Evolutionary conservation across 352 stramenopile genomes (phyloP), one percentile per base, ranked within the genome.

Genomic region (Phytophthora rubi): DNA sequence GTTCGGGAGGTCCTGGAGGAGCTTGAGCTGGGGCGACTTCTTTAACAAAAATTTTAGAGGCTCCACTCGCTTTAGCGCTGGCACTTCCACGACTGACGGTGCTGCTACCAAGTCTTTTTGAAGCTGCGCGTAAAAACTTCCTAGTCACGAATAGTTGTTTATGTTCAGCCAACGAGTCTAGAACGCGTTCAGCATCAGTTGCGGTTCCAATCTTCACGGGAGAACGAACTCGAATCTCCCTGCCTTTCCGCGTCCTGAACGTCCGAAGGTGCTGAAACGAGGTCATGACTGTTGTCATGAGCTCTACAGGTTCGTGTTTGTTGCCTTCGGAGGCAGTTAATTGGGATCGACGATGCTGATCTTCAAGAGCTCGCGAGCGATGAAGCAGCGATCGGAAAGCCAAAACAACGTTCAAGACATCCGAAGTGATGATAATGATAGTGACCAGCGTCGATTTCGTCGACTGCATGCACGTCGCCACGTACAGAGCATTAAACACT

Each of bases 401-500:
- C 16, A 64, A 26, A 2, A 52, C 12, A 4, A 51, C 68, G 8
- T 68, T 63, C 26, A 80, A 9, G 8, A 62, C 49, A 28, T 78
- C 68, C 33, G 73, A 52, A 0, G n/a, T 37, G 12, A 77, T 79
- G 32, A 79, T 63, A 4, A 65, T 15, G 1, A 53, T 30, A 1
- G 69, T 77, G 0, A 65, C 71, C 2, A 62, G 16, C 21, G 33
- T 61, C 0, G 71, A 80, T 52, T 72, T 75, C 6, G 65, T 54
- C 23, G 32, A 62, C 37, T 83, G 69, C 69, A 83, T 79, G n/a
- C 69, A 75, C 0, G 53, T 68, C 1, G 63, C 56, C 12, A 73
- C 57, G 48, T 79, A 80, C 5, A 83, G 52, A 4, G 69, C 60
- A 37, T 79, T 77, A 18, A 80, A 82, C 2, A 82, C 71, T 26